Evolutionary conservation across 805 yeast genomes (phyloP).

Genomic region (Candida broadrunensis): DNA sequence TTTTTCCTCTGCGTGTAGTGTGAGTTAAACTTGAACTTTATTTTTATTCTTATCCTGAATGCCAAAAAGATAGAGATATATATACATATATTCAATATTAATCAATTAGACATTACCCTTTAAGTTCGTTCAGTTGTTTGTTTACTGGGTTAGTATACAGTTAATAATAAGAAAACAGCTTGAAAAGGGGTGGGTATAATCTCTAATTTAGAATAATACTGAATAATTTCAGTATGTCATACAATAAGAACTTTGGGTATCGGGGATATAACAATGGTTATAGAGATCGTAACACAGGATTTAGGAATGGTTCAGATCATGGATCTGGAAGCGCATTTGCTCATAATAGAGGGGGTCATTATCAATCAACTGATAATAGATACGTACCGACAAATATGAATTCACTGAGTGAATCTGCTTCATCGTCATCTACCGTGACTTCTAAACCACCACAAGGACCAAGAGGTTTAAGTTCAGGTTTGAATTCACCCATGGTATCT

Average conservation of each 20-base stretch:
- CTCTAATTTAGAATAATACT: too few species aligned
- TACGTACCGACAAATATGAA: background rate
- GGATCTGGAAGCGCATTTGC: background rate
- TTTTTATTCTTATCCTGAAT: too few species aligned
- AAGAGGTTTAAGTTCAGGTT: background rate
- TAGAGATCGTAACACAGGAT: background rate
- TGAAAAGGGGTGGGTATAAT: too few species aligned
- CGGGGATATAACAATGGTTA: slow-evolving; percentile 4
- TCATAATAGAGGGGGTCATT: background rate
- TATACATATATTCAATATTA: too few species aligned
- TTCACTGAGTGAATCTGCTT: background rate
- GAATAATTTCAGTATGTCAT: slow-evolving; percentile 2
- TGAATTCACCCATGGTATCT: background rate
- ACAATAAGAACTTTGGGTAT: slow-evolving; percentile 1
- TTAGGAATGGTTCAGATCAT: background rate
- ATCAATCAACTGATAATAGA: background rate
- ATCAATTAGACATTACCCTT: too few species aligned
- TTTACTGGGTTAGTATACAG: too few species aligned
- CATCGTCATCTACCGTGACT: background rate
- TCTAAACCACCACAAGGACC: background rate
- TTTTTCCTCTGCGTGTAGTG: too few species aligned
- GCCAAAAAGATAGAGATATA: too few species aligned
- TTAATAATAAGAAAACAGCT: too few species aligned
- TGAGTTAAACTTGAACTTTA: too few species aligned
- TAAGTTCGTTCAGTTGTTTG: too few species aligned